Evolutionary conservation across 2,329 filamentous ascomycete genomes (phyloP), one percentile per base, ranked within the genome.

Genomic region (Huntiella savannae): DNA sequence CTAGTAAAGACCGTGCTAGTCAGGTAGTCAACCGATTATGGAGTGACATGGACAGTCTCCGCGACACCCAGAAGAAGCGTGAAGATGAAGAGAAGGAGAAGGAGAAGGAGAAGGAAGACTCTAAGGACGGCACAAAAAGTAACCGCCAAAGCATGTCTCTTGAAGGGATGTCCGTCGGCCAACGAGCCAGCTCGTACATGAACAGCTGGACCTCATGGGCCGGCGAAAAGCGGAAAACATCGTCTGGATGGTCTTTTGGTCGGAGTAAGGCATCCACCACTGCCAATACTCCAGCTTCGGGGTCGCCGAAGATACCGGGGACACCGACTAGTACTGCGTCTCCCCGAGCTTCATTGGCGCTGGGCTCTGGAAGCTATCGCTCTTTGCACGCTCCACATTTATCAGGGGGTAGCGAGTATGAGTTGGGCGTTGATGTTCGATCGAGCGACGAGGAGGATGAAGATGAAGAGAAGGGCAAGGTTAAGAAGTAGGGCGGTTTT

Each of bases 11-110:
- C 55, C 92, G 88, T 63, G 83, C 93, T 1, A 86, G 80, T 15
- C 80, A 77, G 4, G 79, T 91, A 34, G 84, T 95, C 60, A 92
- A 82, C 59, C 86, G 77, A 56, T 68, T 96, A 22, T 96, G 92
- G 68, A 75, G 84, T 0, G 88, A 96, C 54, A 82, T 96, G 62
- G 88, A 96, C 62, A 57, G 58, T 60, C 61, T 69, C 55, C 55
- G 66, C 46, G 62, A 71, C 58, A 60, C 67, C 52, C 58, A 71
- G 52, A 50, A 65, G 34, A 53, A 64, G 47, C 54, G 67, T 35
- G 54, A 58, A 42, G 55, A 72, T 53, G 56, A 70, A 55, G 57
- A 55, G 54, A 55, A 32, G 12, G 40, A 42, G 22, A 28, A 19
- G 15, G 40, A 33, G n/a, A 33, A 42, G 40, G 44, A 46, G 7